phyloP scores from a whole-genome alignment of 352 stramenopile genomes.

The Phytophthora ohioensis region DNA sequence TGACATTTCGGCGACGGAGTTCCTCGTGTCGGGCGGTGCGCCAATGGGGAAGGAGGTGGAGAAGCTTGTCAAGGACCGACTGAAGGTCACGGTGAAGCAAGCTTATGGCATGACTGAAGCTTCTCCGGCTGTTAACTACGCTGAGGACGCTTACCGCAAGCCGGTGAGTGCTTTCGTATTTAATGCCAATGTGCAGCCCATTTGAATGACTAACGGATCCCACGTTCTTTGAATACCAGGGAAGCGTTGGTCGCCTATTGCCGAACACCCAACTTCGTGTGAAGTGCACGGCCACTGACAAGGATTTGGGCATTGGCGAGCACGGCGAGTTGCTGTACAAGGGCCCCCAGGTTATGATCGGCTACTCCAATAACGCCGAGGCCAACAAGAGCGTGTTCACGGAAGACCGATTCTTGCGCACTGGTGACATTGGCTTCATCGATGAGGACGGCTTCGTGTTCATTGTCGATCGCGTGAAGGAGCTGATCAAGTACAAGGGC shows the following conservation, averaged over 20 bases:
- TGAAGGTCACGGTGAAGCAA: slow-evolving; percentile 64
- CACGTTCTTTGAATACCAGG: slow-evolving; percentile 17
- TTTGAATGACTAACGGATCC: slow-evolving; percentile 4
- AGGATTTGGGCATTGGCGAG: slow-evolving; percentile 48
- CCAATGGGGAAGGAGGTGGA: slow-evolving; percentile 88
- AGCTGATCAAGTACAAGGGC: slow-evolving; percentile 96
- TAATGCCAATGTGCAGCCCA: not conserved
- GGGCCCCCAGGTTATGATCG: slow-evolving; percentile 93
- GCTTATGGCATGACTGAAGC: slow-evolving; percentile 76
- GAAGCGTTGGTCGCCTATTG: slow-evolving; percentile 62
- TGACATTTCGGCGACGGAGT: slow-evolving; percentile 84
- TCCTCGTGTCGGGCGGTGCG: slow-evolving; percentile 87
- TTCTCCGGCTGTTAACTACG: slow-evolving; percentile 47
- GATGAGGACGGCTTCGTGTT: slow-evolving; percentile 93
- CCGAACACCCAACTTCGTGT: slow-evolving; percentile 70
- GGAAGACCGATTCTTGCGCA: slow-evolving; percentile 84
- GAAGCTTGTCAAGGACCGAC: slow-evolving; percentile 67
- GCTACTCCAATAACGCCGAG: slow-evolving; percentile 91
- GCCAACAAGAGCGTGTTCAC: slow-evolving; percentile 86
- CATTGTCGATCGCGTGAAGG: slow-evolving; percentile 94
- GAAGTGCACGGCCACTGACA: slow-evolving; percentile 53
- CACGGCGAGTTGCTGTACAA: slow-evolving; percentile 90
- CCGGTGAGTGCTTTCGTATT: slow-evolving; percentile 23
- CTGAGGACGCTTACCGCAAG: slow-evolving; percentile 39
- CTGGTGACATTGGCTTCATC: slow-evolving; percentile 92